Evolutionary conservation across 495 filamentous ascomycete species (phyloP).

Genomic region (Penicillium turbatum): DNA sequence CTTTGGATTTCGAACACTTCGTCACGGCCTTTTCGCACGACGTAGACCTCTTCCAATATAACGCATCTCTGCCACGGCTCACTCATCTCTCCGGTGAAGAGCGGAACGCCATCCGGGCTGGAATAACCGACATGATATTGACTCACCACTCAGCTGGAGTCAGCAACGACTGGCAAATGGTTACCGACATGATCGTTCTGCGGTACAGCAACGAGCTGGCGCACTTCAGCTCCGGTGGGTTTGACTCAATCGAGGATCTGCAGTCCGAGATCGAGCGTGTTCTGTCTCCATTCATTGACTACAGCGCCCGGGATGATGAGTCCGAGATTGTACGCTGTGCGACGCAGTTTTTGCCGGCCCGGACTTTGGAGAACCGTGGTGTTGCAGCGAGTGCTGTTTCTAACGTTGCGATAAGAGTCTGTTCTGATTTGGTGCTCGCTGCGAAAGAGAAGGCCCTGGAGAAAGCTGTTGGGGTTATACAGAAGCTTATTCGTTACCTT

Average conservation of each 20-base stretch:
- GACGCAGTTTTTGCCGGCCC: constrained; percentile 41
- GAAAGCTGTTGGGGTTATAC: constrained; percentile 27
- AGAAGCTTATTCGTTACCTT: constrained; percentile 45
- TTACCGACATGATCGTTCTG: constrained; percentile 56
- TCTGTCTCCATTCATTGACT: constrained; percentile 49
- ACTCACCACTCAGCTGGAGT: constrained; percentile 15
- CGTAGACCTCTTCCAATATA: constrained; percentile 45
- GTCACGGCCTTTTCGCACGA: constrained; percentile 55
- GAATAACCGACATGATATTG: constrained; percentile 38
- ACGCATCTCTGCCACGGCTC: constrained; percentile 45
- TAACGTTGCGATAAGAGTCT: constrained; percentile 46
- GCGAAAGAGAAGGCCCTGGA: constrained; percentile 24
- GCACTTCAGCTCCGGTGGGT: constrained; percentile 39
- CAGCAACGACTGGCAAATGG: constrained; percentile 54
- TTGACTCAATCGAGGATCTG: constrained; percentile 31
- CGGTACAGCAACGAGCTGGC: constrained; percentile 53
- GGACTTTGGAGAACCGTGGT: constrained; percentile 2
- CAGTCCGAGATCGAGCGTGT: constrained; percentile 43
- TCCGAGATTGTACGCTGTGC: constrained; percentile 47
- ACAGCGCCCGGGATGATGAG: constrained; percentile 31
- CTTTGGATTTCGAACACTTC: constrained; percentile 58
- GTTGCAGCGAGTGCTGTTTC: constrained; percentile 41
- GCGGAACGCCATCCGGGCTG: constrained; percentile 38
- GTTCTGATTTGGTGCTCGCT: constrained; percentile 44
- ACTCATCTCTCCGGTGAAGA: constrained; percentile 29